Evolutionary conservation across 805 yeast genomes (phyloP), one percentile per base, ranked within the genome.

Genomic region (Saccharomycopsis sp.): DNA sequence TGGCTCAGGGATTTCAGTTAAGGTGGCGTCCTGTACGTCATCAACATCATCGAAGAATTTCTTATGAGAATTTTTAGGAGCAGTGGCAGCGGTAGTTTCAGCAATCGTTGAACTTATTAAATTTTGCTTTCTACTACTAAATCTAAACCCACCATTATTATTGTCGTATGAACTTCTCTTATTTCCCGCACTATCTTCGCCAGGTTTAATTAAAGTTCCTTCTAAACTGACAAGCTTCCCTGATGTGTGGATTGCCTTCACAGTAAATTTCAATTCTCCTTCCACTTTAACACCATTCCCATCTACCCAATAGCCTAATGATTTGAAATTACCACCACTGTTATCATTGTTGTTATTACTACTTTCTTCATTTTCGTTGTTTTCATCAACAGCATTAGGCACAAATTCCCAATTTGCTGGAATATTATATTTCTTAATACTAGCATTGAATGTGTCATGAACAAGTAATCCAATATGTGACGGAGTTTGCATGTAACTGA

Each of bases 401-500:
- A 85, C 72, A 63, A 90, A 93, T 27, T 69, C 68, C 98, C 98
- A 93, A 38, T 70, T 74, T 34, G 68, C 65, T n/a, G 98, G 98
- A 50, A 93, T 88, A 55, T 78, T 80, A 59, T 74, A 80, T 59
- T 85, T 79, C 63, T 85, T 86, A 51, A 93, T 86, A 38, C 90
- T 79, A 19, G 97, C 97, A 64, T 93, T 93, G 68, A 93, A 93
- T 1, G 95, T 86, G 64, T 93, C 97, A 60, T 86, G 89, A 40
- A 93, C 71, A 53, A 93, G 72, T 50, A 93, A 69, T 49, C 97
- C 97, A 56, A 93, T 83, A 60, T 93, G 98, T 5, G 96, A 82
- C 14, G 95, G 95, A 2, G 96, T 81, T 67, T 90, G 97, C 76
- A 90, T 80, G 66, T 86, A 87, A 44, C 83, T 74, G 69, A 79